Evolutionary conservation across 495 filamentous ascomycete genomes (phyloP).

Genomic region (Aspergillus ostianus): DNA sequence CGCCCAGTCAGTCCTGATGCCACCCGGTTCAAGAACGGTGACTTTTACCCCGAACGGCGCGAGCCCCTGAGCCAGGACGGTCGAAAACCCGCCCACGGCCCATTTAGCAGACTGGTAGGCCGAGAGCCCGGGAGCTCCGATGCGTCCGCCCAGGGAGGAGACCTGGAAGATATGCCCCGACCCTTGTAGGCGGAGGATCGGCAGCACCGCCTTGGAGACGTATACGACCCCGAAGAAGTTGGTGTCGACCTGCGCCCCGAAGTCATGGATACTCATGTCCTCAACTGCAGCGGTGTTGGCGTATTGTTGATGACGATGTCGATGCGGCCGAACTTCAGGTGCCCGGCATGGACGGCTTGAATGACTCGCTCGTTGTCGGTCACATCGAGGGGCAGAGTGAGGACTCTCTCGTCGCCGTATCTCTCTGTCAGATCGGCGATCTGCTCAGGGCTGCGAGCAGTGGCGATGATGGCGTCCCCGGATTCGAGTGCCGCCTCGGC

Average conservation of each 20-base stretch:
- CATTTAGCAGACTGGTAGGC: constrained; percentile 52
- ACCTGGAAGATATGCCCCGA: constrained; percentile 24
- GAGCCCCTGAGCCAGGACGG: constrained; percentile 27
- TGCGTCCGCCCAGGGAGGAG: constrained; percentile 39
- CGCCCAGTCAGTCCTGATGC: constrained; percentile 37
- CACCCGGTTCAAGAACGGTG: constrained; percentile 35
- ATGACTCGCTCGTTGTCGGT: constrained; percentile 14
- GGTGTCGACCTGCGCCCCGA: constrained; percentile 22
- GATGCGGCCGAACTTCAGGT: constrained; percentile 22
- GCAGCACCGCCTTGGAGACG: constrained; percentile 11
- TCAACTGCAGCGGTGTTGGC: constrained; percentile 18
- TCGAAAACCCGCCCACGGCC: constrained; percentile 40
- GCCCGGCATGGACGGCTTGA: constrained; percentile 11
- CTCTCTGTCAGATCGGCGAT: neutral
- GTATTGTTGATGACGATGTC: constrained; percentile 32
- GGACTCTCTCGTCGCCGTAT: constrained; percentile 2
- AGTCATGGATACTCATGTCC: constrained; percentile 15
- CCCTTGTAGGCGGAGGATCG: constrained; percentile 12
- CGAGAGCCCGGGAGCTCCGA: constrained; percentile 30
- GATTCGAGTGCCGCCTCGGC: constrained; percentile 43
- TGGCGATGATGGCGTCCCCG: constrained; percentile 47
- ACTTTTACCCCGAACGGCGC: constrained; percentile 29
- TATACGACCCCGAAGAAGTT: constrained; percentile 25
- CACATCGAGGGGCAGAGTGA: constrained; percentile 24
- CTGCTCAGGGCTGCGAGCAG: constrained; percentile 39